Evolutionary conservation across 495 filamentous ascomycete genomes (phyloP).

Genomic region (Bombardia bombarda): DNA sequence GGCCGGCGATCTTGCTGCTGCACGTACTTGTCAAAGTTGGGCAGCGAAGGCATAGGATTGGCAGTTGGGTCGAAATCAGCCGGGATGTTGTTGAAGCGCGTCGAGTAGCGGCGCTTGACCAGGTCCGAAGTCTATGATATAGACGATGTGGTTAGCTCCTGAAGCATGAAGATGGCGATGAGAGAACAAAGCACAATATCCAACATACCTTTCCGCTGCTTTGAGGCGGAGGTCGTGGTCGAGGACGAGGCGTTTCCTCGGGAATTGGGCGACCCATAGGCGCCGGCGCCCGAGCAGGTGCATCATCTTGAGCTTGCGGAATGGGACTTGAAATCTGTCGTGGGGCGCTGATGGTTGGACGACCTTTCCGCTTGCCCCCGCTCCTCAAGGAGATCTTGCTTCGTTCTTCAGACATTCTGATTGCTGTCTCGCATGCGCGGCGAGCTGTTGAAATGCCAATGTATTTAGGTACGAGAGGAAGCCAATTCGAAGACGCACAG

Average conservation of each 20-base stretch:
- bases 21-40: constrained; percentile 44
- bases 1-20: constrained; percentile 37
- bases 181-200: background rate
- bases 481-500: too few relatives aligned
- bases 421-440: background rate
- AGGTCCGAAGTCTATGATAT: constrained; percentile 67
- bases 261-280: constrained; percentile 26
- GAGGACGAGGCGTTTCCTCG: constrained; percentile 22
- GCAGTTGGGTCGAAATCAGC: constrained; percentile 54
- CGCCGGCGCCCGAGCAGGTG: constrained; percentile 20
- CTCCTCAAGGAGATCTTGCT: constrained; percentile 81
- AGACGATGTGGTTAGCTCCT: background rate
- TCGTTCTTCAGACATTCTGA: constrained; percentile 52
- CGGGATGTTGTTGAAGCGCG: constrained; percentile 72
- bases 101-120: constrained; percentile 90
- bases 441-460: too few relatives aligned
- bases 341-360: constrained; percentile 75
- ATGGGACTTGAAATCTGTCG: constrained; percentile 67
- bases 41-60: constrained; percentile 60
- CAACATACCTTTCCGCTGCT: constrained; percentile 31
- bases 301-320: constrained; percentile 34
- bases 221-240: constrained; percentile 34
- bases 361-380: constrained; percentile 64
- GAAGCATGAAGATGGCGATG: background rate
- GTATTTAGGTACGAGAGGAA: too few relatives aligned